Base-by-base conservation (phyloP, 371 early-diverging fungal genomes). In the Mucor lusitanicus region DNA sequence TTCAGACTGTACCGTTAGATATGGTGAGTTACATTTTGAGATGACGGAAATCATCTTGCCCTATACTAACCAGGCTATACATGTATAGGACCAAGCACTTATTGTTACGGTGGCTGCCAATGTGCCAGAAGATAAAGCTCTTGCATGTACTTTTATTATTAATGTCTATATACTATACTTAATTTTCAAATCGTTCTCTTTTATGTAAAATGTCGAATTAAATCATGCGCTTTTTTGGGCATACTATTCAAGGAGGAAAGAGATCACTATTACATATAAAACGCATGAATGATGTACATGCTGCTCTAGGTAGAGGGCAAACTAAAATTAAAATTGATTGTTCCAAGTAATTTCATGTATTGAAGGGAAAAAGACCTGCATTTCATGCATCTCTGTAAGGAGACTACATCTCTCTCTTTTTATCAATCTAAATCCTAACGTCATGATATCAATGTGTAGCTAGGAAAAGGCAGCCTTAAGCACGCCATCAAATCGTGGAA, bases 41-140 rank as follows among this genome's bases (percentile, higher is more conserved):
- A 42, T n/a, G 0, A 30, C 30, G 33, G 8, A 25, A 6, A 23
- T n/a, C 44, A 7, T 1, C 6, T 33, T 33, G 23, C 23, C 33
- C 3, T 25, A 39, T 30, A 23, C 28, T 30, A 32, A 19, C 12
- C 7, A 15, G 27, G 30, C 33, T 30, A 6, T 33, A 35, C 9
- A 27, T 32, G 30, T n/a, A 19, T 71, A 71, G 71, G 71, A 15
- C 4, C 62, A 37, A 58, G 65, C 11, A 61, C 65, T 1, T 72
- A 57, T 12, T 72, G 72, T 33, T 58, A 72, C 39, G 6, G 39
- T 13, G 13, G 37, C 21, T 72, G 72, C 25, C 68, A 68, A 44
- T 72, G 72, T 61, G 65, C 53, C 32, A 68, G 72, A 40, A 50
- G 61, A 48, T 64, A 54, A 55, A 37, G 3, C 37, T n/a, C 30